These are phyloP conservation scores for Verbena officinalis DNA, from an alignment of 257 asterid species.

Conservation along the genomic window DNA sequence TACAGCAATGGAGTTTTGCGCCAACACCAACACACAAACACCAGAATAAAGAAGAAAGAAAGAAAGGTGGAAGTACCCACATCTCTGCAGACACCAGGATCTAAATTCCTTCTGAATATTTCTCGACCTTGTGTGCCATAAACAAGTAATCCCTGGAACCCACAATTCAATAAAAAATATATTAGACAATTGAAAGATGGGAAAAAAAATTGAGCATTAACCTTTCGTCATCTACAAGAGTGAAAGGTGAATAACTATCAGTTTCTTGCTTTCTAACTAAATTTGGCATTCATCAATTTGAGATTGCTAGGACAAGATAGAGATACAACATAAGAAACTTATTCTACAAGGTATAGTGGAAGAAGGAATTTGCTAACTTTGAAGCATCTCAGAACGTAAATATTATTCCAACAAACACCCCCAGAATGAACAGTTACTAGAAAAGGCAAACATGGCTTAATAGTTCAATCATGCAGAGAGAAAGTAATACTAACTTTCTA, in stretches of 20 bases:
- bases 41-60: not conserved
- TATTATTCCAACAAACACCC: conserved; percentile 12
- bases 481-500: not conserved
- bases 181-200: conserved; percentile 15
- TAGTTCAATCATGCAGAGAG: not conserved
- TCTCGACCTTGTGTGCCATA: conserved; percentile 95
- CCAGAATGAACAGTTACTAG: not conserved
- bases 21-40: not conserved
- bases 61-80: conserved; percentile 45
- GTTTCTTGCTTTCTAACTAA: conserved; percentile 14
- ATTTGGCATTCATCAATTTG: too few relatives aligned
- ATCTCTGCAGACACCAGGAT: conserved; percentile 76
- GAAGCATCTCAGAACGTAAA: not conserved
- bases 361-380: not conserved
- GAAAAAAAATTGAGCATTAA: not conserved
- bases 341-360: not conserved
- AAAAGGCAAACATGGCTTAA: not conserved
- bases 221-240: not conserved
- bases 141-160: conserved; percentile 90
- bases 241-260: conserved; percentile 6
- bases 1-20: conserved; percentile 19
- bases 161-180: conserved; percentile 24
- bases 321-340: not conserved
- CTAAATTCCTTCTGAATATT: conserved; percentile 82
- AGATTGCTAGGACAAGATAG: conserved; percentile 21